phyloP scores from a whole-genome alignment of 345 rosid species.

The Linum lewisii region DNA sequence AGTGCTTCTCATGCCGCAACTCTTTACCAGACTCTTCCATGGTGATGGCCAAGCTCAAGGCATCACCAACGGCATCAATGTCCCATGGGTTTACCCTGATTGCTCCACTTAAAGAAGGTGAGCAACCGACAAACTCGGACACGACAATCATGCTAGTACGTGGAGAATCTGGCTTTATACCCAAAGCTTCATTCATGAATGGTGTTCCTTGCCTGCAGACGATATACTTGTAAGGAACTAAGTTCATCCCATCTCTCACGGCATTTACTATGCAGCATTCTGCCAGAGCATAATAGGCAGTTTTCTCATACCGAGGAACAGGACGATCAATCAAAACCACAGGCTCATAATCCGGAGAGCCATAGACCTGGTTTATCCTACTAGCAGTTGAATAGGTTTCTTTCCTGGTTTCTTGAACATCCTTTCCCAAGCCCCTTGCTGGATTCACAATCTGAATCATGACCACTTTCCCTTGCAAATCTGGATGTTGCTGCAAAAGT shows the following conservation, averaged over 20 bases:
- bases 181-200: conserved; percentile 42
- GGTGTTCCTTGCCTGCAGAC: conserved; percentile 66
- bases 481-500: conserved; percentile 37
- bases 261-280: conserved; percentile 75
- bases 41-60: conserved; percentile 43
- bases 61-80: conserved; percentile 46
- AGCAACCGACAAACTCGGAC: conserved; percentile 89
- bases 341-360: conserved; percentile 49
- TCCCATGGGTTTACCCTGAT: conserved; percentile 84
- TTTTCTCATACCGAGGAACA: conserved; percentile 43
- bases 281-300: conserved; percentile 54
- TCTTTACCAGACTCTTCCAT: conserved; percentile 44
- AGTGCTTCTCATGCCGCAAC: conserved; percentile 75
- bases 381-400: conserved; percentile 34
- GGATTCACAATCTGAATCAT: conserved; percentile 74
- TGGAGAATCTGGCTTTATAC: conserved; percentile 20
- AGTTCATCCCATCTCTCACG: conserved; percentile 85
- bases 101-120: conserved; percentile 85
- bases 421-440: conserved; percentile 65
- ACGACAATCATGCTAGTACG: conserved; percentile 60
- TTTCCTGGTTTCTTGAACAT: conserved; percentile 45
- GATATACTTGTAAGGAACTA: conserved; percentile 71
- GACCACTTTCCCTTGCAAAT: conserved; percentile 47
- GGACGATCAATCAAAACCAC: conserved; percentile 44
- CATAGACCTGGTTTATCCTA: conserved; percentile 41